Percentiles rank a stretch among this genome's conserved stretches.
Conservation (phyloP, 352 stramenopile species). For the Globisporangium lucens region DNA sequence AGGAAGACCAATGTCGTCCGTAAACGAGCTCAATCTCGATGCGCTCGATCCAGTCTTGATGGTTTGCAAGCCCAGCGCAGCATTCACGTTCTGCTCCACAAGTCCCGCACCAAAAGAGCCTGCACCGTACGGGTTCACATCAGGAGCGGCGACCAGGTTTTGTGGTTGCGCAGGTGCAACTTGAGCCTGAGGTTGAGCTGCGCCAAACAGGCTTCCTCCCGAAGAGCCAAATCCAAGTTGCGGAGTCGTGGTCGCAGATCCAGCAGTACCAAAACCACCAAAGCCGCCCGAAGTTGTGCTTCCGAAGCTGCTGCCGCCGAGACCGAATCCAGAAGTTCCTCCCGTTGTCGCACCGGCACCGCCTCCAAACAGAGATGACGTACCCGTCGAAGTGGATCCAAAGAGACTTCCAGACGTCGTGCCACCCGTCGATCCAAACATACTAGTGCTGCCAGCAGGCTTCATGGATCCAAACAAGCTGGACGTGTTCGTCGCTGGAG, state of each 20-base stretch:
- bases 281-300: slow-evolving; percentile 33
- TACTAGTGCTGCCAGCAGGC: slow-evolving; percentile 23
- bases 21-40: slow-evolving; percentile 52
- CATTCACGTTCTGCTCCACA: slow-evolving; percentile 62
- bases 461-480: slow-evolving; percentile 44
- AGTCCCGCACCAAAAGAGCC: slow-evolving; percentile 57
- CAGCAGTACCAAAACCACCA: slow-evolving; percentile 37
- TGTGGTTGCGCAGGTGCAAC: slow-evolving; percentile 45
- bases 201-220: slow-evolving; percentile 15
- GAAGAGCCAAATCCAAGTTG: slow-evolving; percentile 21
- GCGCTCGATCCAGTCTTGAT: slow-evolving; percentile 50
- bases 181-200: slow-evolving; percentile 41
- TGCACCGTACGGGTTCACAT: slow-evolving; percentile 60
- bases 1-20: slow-evolving; percentile 68
- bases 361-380: slow-evolving; percentile 41
- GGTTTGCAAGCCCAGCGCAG: slow-evolving; percentile 49
- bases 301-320: slow-evolving; percentile 39
- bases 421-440: slow-evolving; percentile 37
- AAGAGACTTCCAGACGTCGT: slow-evolving; percentile 32
- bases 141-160: slow-evolving; percentile 44
- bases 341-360: slow-evolving; percentile 23
- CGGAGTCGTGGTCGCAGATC: slow-evolving; percentile 7
- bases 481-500: slow-evolving; percentile 23
- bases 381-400: slow-evolving; percentile 26
- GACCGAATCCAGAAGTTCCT: slow-evolving; percentile 38